phyloP scores from a whole-genome alignment of 371 early-diverging fungal species.

The Entomophthora muscae region DNA sequence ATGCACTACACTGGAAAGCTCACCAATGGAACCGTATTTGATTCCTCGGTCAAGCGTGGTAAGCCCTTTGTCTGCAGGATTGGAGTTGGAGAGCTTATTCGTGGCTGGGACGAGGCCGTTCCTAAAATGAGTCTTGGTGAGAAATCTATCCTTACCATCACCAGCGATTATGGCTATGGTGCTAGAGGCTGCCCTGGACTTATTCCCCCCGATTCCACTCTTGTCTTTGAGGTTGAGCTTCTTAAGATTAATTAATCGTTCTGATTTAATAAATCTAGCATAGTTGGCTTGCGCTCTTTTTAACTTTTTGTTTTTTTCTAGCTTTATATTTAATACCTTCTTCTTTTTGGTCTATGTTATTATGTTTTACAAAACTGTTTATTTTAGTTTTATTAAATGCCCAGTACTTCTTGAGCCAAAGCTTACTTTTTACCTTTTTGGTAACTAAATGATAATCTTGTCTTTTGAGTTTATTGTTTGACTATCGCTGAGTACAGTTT shows the following conservation, averaged over 20 bases:
- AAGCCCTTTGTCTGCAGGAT: conserved; percentile 59
- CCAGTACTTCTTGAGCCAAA: too few species aligned
- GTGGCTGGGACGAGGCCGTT: conserved; percentile 53
- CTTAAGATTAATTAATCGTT: conserved; percentile 55
- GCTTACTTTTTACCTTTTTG: too few species aligned
- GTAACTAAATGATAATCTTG: too few species aligned
- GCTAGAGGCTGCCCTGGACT: conserved; percentile 36
- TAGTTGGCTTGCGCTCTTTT: background rate
- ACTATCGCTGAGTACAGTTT: too few species aligned
- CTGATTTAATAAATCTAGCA: background rate
- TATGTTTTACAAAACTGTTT: background rate
- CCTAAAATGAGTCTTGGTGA: conserved; percentile 67
- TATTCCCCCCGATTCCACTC: conserved; percentile 66
- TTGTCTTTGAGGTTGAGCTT: conserved; percentile 74
- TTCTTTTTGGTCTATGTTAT: background rate
- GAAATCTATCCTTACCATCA: conserved; percentile 44
- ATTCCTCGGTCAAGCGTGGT: conserved; percentile 67
- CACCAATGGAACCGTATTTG: conserved; percentile 60
- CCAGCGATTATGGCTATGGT: conserved; percentile 62
- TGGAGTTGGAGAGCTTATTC: conserved; percentile 87
- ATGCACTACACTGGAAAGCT: conserved; percentile 72
- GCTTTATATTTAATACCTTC: background rate
- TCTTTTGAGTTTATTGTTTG: too few species aligned
- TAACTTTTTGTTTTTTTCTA: background rate
- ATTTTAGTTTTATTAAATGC: too few species aligned